Evolutionary conservation across 768 basidiomycete species (phyloP), one percentile per base, ranked within the genome.

Genomic region (Mycena galericulata): DNA sequence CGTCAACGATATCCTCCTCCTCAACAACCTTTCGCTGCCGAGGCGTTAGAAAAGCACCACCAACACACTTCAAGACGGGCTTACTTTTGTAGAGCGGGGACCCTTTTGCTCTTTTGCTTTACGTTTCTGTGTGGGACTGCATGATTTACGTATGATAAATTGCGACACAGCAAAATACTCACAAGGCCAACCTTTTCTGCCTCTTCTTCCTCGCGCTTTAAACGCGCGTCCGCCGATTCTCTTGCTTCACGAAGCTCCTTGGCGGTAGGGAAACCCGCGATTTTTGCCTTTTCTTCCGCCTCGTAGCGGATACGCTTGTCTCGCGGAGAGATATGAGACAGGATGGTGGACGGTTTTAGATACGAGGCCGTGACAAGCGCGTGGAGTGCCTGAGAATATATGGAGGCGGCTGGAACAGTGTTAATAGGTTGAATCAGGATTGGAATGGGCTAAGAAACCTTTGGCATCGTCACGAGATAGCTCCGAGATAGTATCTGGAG

Each of bases 231-330:
- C 0, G 92, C 94, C 22, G 84, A 77, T 74, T 90, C 88, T 74
- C 90, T 94, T 24, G 90, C 89, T 72, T 92, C 83, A 18, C 90
- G 85, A 10, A 96, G 81, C 72, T 95, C 90, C 76, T 90, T 95
- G 4, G 94, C 88, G 6, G 93, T 92, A 1, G 94, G 93, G 72
- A 95, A 92, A 1, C 92, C 92, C 2, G 81, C 69, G 1, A 94
- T 89, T 78, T 90, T 93, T 6, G 82, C 83, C 76, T 89, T 92
- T 78, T 93, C 93, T 73, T 96, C 93, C 0, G 82, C 83, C 75
- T 94, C 94, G 75, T 95, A 95, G 68, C 89, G 85, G 51, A 96
- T 93, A 24, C 87, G 86, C 72, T 92, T 92, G 76, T 96, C 95
- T 32, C 88, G 84, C 11, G 93, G 93, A 26, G 94, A 96, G 43